phyloP scores from a whole-genome alignment of 169 alveolate genomes.

The Plasmodium blacklocki region DNA sequence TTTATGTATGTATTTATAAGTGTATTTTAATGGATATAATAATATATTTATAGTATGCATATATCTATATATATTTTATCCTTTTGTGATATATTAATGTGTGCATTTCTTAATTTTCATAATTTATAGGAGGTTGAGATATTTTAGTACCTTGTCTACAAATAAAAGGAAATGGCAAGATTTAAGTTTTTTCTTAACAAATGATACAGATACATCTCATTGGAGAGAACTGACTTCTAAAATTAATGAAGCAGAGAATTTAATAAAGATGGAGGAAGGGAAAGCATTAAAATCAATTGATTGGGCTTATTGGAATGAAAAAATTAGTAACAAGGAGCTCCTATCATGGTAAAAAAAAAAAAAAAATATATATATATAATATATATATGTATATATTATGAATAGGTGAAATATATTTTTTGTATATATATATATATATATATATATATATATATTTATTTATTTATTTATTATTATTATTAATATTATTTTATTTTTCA shows the following conservation, averaged over 20 bases:
- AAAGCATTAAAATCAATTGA: constrained; percentile 43
- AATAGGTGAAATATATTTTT: constrained; percentile 1
- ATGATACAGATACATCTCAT: constrained; percentile 48
- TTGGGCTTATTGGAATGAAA: constrained; percentile 76
- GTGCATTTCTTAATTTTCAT: neutral
- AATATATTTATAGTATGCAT: neutral
- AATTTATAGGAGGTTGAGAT: constrained; percentile 4
- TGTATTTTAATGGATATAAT: neutral
- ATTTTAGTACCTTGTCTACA: constrained; percentile 41
- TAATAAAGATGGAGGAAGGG: constrained; percentile 37
- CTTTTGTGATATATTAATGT: neutral
- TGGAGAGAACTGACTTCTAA: constrained; percentile 61
- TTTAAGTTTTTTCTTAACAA: constrained; percentile 53
- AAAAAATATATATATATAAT: constrained; percentile 3
- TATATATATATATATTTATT: neutral
- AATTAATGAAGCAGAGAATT: constrained; percentile 45
- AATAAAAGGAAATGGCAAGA: constrained; percentile 70
- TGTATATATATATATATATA: neutral
- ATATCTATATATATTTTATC: neutral
- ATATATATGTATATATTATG: neutral
- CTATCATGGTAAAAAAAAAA: constrained; percentile 55
- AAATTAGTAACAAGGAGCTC: constrained; percentile 78
- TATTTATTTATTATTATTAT: neutral
- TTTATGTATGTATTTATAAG: neutral
- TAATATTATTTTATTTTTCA: neutral